These are phyloP conservation scores for Elsinoe arachidis DNA, from an alignment of 2,329 filamentous ascomycete species.

Conservation along the genomic window DNA sequence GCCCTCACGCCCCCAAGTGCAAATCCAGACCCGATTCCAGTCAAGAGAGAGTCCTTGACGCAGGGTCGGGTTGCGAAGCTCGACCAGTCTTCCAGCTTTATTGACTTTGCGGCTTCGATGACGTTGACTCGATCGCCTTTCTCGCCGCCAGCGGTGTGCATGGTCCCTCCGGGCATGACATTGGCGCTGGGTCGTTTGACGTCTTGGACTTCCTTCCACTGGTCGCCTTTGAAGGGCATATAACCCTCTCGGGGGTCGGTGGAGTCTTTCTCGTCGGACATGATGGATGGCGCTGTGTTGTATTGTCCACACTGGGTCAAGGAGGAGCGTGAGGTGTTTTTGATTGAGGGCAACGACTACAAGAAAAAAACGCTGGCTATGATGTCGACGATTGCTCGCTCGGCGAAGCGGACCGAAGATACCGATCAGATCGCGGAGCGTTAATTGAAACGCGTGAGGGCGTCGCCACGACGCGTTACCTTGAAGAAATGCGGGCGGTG, in stretches of 20 bases:
- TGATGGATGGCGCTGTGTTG: conserved; percentile 20
- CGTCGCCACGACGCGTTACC: not conserved
- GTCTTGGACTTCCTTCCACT: conserved; percentile 26
- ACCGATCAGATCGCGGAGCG: not conserved
- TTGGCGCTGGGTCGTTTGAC: conserved; percentile 36
- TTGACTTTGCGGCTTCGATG: conserved; percentile 55
- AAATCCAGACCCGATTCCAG: conserved; percentile 73
- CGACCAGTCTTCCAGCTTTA: conserved; percentile 60
- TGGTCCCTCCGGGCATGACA: conserved; percentile 47
- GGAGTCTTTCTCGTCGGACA: conserved; percentile 39
- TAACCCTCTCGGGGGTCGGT: conserved; percentile 14
- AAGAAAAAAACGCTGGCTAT: not conserved
- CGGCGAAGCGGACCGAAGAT: not conserved
- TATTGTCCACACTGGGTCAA: no score
- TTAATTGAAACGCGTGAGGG: not conserved
- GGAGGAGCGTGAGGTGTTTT: not conserved
- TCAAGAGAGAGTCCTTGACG: conserved; percentile 70
- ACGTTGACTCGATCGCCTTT: conserved; percentile 46
- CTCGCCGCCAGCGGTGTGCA: conserved; percentile 52
- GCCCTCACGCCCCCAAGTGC: conserved; percentile 65
- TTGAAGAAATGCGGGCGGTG: not conserved
- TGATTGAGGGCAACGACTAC: not conserved
- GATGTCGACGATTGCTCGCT: not conserved
- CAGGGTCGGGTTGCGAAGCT: conserved; percentile 73
- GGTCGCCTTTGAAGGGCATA: conserved; percentile 27